A percentile compares a stretch with the other conserved stretches of the same genome.
These are phyloP conservation scores for Paecilomyces dactylethromorphus DNA, from an alignment of 2,329 filamentous ascomycete species.

Conservation along the genomic window DNA sequence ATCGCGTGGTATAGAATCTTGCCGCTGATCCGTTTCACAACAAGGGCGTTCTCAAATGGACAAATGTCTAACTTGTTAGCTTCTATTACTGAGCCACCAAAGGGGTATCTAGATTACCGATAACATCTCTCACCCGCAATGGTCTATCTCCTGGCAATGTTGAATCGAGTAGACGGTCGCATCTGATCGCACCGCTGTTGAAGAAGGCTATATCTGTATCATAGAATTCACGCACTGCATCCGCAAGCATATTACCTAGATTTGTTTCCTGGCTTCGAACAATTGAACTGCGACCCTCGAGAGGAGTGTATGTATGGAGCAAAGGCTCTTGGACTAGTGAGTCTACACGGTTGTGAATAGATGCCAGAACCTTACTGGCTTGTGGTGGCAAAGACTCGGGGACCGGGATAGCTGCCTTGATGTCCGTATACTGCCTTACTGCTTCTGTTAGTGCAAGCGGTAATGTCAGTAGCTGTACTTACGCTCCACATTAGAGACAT, in stretches of 20 bases:
- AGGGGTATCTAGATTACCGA: conserved; percentile 10
- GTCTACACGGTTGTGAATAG: conserved; percentile 12
- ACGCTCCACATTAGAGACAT: conserved; percentile 1
- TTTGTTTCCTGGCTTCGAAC: conserved; percentile 18
- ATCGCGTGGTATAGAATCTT: conserved; percentile 9
- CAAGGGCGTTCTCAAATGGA: conserved; percentile 17
- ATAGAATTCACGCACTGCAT: conserved; percentile 17
- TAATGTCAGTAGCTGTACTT: not conserved
- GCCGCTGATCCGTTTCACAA: conserved; percentile 15
- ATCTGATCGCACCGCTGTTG: conserved; percentile 18
- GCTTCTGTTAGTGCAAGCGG: not conserved
- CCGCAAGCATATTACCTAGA: conserved; percentile 18
- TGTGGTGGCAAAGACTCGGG: not conserved
- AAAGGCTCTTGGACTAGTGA: conserved; percentile 12
- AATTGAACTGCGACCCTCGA: conserved; percentile 13
- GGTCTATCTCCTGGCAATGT: conserved; percentile 1
- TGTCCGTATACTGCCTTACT: conserved; percentile 11
- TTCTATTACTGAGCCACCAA: too few species aligned
- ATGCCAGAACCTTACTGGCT: not conserved
- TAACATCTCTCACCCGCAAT: conserved; percentile 14
- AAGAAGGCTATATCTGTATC: conserved; percentile 16
- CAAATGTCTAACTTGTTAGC: conserved; percentile 9
- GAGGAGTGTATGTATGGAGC: conserved; percentile 9
- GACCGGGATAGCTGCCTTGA: conserved; percentile 1
- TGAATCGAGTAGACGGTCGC: conserved; percentile 11